Evolutionary conservation across 768 basidiomycete genomes (phyloP).

Genomic region (Boletus speciosus): DNA sequence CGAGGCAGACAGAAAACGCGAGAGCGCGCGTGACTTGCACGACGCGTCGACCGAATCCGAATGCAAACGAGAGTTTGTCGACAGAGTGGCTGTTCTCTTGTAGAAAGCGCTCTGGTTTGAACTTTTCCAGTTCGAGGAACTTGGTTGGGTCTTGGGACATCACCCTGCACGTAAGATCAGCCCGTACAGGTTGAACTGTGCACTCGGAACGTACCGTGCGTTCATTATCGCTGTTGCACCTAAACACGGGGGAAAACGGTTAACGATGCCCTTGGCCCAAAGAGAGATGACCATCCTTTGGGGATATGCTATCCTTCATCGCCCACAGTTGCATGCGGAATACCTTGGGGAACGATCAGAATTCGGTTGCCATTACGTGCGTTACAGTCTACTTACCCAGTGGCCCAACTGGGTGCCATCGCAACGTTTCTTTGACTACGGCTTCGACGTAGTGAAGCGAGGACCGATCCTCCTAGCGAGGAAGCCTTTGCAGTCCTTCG

Average conservation of each 20-base stretch:
- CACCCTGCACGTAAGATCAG: slow-evolving; percentile 17
- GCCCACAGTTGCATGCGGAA: slow-evolving; percentile 33
- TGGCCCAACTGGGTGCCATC: slow-evolving; percentile 21
- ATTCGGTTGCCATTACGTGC: background rate
- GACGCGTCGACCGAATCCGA: slow-evolving; percentile 43
- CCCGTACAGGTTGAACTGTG: background rate
- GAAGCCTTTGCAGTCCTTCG: slow-evolving; percentile 18
- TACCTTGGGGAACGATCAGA: slow-evolving; percentile 11
- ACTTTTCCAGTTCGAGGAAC: slow-evolving; percentile 37
- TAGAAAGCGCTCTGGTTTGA: slow-evolving; percentile 38
- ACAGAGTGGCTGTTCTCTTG: background rate
- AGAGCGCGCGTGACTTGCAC: slow-evolving; percentile 4
- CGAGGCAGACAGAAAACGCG: background rate
- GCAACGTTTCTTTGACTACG: slow-evolving; percentile 22
- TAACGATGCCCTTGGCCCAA: background rate
- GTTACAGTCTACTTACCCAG: slow-evolving; percentile 3
- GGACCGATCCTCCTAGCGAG: slow-evolving; percentile 15
- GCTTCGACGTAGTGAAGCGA: slow-evolving; percentile 23
- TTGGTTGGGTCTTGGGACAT: slow-evolving; percentile 36
- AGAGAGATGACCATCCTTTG: slow-evolving; percentile 33
- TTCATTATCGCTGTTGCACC: slow-evolving; percentile 24
- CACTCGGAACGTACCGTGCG: slow-evolving; percentile 10
- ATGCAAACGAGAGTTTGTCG: slow-evolving; percentile 21
- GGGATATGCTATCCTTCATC: slow-evolving; percentile 52
- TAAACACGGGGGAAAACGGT: background rate